phyloP scores from a whole-genome alignment of 2,329 filamentous ascomycete genomes.

The Truncatella angustata region DNA sequence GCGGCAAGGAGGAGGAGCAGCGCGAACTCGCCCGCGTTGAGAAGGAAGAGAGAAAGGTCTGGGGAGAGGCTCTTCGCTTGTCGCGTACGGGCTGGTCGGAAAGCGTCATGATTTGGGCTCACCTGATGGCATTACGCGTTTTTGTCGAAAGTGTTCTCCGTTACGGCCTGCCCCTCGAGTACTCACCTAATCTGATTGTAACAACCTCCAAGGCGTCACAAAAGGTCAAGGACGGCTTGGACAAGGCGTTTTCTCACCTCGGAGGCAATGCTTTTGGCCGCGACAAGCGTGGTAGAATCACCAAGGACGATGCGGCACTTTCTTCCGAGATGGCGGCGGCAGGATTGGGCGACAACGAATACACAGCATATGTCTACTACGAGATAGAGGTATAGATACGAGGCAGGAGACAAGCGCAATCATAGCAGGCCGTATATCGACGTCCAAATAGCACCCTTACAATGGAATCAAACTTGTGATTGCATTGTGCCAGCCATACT shows the following conservation, averaged over 20 bases:
- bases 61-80: slow-evolving; percentile 85
- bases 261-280: slow-evolving; percentile 91
- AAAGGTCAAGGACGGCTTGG: slow-evolving; percentile 76
- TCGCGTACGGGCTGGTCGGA: slow-evolving; percentile 94
- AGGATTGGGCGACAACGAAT: slow-evolving; percentile 72
- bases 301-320: slow-evolving; percentile 80
- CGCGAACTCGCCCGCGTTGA: slow-evolving; percentile 79
- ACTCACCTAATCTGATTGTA: slow-evolving; percentile 51
- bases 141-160: slow-evolving; percentile 98
- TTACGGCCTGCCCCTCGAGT: slow-evolving; percentile 89
- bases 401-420: background rate
- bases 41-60: slow-evolving; percentile 81
- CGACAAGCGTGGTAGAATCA: slow-evolving; percentile 89
- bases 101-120: slow-evolving; percentile 92
- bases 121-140: slow-evolving; percentile 84
- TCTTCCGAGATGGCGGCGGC: slow-evolving; percentile 82
- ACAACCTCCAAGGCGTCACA: slow-evolving; percentile 78
- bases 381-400: slow-evolving; percentile 70
- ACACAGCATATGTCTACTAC: slow-evolving; percentile 96
- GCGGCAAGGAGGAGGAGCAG: slow-evolving; percentile 84
- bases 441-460: background rate
- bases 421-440: background rate
- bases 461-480: background rate
- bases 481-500: background rate
- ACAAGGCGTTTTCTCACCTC: slow-evolving; percentile 84